Evolutionary conservation across 306 rosid species (phyloP).

Genomic region (Castanea mollissima): DNA sequence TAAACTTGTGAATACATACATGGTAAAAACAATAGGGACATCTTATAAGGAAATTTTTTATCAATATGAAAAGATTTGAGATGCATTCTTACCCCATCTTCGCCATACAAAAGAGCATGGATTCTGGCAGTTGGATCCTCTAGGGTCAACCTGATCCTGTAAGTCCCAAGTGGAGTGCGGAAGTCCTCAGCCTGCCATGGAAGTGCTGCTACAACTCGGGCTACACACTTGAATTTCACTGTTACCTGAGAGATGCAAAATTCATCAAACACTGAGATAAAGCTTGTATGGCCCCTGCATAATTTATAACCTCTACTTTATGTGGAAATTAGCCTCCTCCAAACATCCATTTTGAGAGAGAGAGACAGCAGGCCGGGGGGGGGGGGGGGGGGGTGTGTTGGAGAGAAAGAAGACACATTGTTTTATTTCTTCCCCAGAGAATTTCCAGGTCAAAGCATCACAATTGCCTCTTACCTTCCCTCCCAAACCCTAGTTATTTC

Average conservation of each 20-base stretch:
- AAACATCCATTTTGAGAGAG: background rate
- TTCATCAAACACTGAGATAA: slow-evolving; percentile 1
- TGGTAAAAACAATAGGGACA: background rate
- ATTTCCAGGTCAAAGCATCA: too few relatives aligned
- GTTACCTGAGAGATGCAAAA: slow-evolving; percentile 44
- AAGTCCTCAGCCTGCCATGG: slow-evolving; percentile 46
- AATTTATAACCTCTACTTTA: background rate
- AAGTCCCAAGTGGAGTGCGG: slow-evolving; percentile 28
- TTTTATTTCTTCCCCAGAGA: too few relatives aligned
- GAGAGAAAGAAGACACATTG: too few relatives aligned
- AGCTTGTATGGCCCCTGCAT: background rate
- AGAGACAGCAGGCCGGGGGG: too few relatives aligned
- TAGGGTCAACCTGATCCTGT: slow-evolving; percentile 50
- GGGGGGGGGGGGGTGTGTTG: too few relatives aligned
- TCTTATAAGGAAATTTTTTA: background rate
- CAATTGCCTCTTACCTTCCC: too few relatives aligned
- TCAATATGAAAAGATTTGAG: background rate
- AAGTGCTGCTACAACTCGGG: slow-evolving; percentile 49
- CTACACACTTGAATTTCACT: slow-evolving; percentile 55
- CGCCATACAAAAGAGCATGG: slow-evolving; percentile 47
- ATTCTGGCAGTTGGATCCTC: slow-evolving; percentile 87
- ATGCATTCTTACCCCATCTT: slow-evolving; percentile 60
- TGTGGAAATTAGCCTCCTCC: background rate
- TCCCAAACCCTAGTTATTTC: too few relatives aligned
- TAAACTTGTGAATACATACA: too few relatives aligned